phyloP scores from a whole-genome alignment of 192 early-diverging fungal genomes.

The Cladochytrium replicatum region DNA sequence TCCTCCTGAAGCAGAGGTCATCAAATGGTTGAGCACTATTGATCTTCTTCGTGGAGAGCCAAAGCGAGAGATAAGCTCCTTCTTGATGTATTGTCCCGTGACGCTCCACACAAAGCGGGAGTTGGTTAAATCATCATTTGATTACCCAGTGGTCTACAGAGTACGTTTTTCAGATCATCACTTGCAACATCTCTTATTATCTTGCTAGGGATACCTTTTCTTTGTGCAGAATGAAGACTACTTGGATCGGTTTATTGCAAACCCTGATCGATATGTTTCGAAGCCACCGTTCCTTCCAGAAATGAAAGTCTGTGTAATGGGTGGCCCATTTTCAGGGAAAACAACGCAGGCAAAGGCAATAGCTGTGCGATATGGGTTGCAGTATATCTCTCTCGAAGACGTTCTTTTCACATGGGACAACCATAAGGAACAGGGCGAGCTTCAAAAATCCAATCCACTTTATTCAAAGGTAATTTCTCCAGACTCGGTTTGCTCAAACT shows the following conservation, averaged over 20 bases:
- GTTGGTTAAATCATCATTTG: conserved; percentile 10
- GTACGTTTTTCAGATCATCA: conserved; percentile 6
- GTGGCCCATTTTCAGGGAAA: conserved; percentile 40
- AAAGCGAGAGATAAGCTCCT: conserved; percentile 27
- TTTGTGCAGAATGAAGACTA: conserved; percentile 21
- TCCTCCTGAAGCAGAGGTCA: conserved; percentile 16
- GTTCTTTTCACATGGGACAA: conserved; percentile 25
- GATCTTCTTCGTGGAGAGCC: conserved; percentile 34
- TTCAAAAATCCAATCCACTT: conserved; percentile 1
- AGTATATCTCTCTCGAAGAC: conserved; percentile 27
- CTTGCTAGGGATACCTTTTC: conserved; percentile 25
- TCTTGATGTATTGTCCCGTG: conserved; percentile 33
- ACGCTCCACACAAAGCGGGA: conserved; percentile 10
- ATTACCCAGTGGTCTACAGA: conserved; percentile 24
- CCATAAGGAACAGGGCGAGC: conserved; percentile 1
- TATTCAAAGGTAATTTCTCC: conserved; percentile 3
- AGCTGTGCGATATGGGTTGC: conserved; percentile 25
- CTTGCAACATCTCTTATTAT: not conserved
- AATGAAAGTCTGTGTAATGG: conserved; percentile 26
- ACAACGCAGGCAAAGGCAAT: conserved; percentile 34
- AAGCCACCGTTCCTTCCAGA: conserved; percentile 12
- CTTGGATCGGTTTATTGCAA: conserved; percentile 20
- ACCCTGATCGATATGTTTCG: conserved; percentile 37
- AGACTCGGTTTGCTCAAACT: conserved; percentile 1
- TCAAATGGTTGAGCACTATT: conserved; percentile 17